Evolutionary conservation across 108 stramenopile genomes (phyloP).

Genomic region (Pseudonitzschia multiseries): DNA sequence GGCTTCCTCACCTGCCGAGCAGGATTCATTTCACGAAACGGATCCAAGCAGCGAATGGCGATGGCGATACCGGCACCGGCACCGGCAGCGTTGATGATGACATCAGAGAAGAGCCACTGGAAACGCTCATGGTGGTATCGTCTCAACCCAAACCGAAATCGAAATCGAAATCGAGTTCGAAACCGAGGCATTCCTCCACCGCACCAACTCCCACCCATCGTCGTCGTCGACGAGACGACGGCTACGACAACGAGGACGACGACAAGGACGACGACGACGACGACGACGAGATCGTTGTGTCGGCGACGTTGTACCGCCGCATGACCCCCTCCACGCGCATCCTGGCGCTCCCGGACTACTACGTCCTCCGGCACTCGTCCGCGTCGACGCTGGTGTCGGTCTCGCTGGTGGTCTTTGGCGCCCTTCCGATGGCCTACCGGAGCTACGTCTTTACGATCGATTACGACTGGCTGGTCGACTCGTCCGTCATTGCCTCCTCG

Average conservation of each 20-base stretch:
- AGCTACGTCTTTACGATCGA: slow-evolving; percentile 37
- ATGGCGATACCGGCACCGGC: too few relatives aligned
- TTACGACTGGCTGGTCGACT: slow-evolving; percentile 31
- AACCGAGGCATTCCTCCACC: too few relatives aligned
- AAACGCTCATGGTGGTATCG: slow-evolving; percentile 25
- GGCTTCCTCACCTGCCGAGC: too few relatives aligned
- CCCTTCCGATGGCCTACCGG: slow-evolving; percentile 51
- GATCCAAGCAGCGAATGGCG: too few relatives aligned
- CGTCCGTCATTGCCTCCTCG: slow-evolving; percentile 23
- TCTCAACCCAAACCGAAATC: neutral
- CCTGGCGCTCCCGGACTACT: slow-evolving; percentile 16
- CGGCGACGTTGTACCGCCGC: neutral
- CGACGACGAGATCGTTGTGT: slow-evolving; percentile 14
- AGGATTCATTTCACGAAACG: too few relatives aligned
- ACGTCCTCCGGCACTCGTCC: slow-evolving; percentile 30
- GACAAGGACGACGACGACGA: too few relatives aligned
- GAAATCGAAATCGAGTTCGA: slow-evolving; percentile 1
- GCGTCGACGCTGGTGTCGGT: slow-evolving; percentile 41
- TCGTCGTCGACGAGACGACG: too few relatives aligned
- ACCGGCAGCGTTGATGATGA: neutral
- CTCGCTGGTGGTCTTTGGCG: slow-evolving; percentile 43
- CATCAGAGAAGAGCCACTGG: neutral
- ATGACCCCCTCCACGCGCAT: slow-evolving; percentile 26
- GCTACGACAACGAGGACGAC: too few relatives aligned
- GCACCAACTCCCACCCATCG: slow-evolving; percentile 5